These are phyloP conservation scores for Phytophthora crassamura DNA, from an alignment of 352 stramenopile species.

Conservation along the genomic window DNA sequence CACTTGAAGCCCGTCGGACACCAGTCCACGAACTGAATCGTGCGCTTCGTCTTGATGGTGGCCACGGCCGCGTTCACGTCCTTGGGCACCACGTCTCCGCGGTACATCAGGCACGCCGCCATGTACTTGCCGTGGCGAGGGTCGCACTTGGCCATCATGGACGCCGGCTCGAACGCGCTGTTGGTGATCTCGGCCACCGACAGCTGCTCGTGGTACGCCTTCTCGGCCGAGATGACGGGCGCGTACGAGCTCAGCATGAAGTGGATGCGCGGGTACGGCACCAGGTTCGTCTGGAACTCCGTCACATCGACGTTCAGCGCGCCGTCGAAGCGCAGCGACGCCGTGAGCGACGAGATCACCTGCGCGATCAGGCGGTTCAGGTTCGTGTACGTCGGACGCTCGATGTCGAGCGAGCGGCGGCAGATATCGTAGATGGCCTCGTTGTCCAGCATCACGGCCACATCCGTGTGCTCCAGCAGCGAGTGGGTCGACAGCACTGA, in stretches of 20 bases:
- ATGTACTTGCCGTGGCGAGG: constrained; percentile 99
- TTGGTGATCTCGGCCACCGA: constrained; percentile 99
- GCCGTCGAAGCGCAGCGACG: constrained; percentile 68
- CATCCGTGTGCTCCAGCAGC: constrained; percentile 97
- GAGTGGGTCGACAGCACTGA: constrained; percentile 96
- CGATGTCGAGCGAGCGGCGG: constrained; percentile 78
- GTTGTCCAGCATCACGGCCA: no score
- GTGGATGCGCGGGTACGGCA: constrained; percentile 99
- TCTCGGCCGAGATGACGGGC: constrained; percentile 97
- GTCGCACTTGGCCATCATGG: no score
- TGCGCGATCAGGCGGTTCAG: constrained; percentile 96
- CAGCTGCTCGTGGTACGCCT: constrained; percentile 97
- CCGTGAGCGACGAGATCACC: constrained; percentile 94
- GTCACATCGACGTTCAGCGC: constrained; percentile 97
- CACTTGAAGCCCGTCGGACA: constrained; percentile 98
- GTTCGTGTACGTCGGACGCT: constrained; percentile 96
- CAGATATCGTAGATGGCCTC: constrained; percentile 45
- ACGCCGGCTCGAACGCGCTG: constrained; percentile 96
- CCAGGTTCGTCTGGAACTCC: constrained; percentile 99
- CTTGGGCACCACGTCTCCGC: constrained; percentile 94
- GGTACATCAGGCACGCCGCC: constrained; percentile 98
- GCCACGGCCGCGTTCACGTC: constrained; percentile 95
- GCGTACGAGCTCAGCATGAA: constrained; percentile 99
- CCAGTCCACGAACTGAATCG: constrained; percentile 99
- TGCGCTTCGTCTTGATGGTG: constrained; percentile 98